Evolutionary conservation across 192 early-diverging fungal species (phyloP).

Genomic region (Linnemannia hyalina): DNA sequence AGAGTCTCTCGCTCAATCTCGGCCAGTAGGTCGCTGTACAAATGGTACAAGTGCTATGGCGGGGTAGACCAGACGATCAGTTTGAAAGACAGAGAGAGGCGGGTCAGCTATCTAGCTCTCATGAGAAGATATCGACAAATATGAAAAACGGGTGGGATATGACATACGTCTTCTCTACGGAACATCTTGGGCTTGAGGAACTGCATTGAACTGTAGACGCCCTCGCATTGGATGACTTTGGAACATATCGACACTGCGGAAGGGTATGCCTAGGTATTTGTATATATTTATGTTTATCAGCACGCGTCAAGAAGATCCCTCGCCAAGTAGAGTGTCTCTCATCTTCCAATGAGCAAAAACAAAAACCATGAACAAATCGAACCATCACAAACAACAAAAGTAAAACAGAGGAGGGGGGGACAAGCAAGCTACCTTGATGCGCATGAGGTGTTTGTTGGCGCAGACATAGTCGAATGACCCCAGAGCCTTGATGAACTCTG

Average conservation of each 20-base stretch:
- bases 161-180: slow-evolving; percentile 47
- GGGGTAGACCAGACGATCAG: neutral
- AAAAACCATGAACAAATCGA: neutral
- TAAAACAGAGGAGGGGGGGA: neutral
- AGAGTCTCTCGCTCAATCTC: slow-evolving; percentile 39
- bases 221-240: slow-evolving; percentile 38
- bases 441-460: slow-evolving; percentile 57
- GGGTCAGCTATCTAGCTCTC: too few species aligned
- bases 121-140: neutral
- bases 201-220: slow-evolving; percentile 47
- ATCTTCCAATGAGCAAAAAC: neutral
- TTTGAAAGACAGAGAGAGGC: neutral
- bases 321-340: neutral
- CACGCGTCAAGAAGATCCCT: neutral
- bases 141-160: neutral
- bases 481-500: slow-evolving; percentile 55
- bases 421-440: slow-evolving; percentile 49
- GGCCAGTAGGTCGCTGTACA: slow-evolving; percentile 31
- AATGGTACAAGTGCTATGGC: slow-evolving; percentile 41
- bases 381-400: neutral
- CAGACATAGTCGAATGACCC: slow-evolving; percentile 66
- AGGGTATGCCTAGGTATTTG: slow-evolving; percentile 28
- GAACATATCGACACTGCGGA: slow-evolving; percentile 45
- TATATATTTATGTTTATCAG: neutral
- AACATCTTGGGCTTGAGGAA: slow-evolving; percentile 50